Evolutionary conservation across 257 asterid genomes (phyloP).

Genomic region (Salvia splendens): DNA sequence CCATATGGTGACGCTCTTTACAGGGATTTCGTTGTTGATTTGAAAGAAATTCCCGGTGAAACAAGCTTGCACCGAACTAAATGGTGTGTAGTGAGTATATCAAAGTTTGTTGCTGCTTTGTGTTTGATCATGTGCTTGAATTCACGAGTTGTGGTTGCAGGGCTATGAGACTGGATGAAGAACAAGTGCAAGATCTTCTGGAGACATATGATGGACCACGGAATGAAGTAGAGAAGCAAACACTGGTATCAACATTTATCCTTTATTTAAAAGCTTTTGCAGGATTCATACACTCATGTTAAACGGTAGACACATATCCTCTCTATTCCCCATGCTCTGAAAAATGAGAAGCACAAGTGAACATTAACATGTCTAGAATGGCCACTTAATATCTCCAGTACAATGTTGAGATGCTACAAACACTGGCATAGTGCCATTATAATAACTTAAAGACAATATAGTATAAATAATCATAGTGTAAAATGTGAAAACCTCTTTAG

Average conservation of each 20-base stretch:
- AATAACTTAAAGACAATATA: constrained; percentile 18
- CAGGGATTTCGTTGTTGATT: constrained; percentile 78
- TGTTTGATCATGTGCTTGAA: constrained; percentile 29
- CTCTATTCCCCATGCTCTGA: no score
- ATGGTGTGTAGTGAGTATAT: constrained; percentile 59
- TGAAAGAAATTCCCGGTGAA: constrained; percentile 85
- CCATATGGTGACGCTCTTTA: constrained; percentile 37
- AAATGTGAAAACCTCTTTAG: not conserved
- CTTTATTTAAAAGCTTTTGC: constrained; percentile 4
- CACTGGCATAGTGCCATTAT: constrained; percentile 19
- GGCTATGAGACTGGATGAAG: constrained; percentile 73
- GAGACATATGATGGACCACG: constrained; percentile 76
- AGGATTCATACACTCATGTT: constrained; percentile 13
- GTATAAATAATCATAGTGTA: not conserved
- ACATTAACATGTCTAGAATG: no score
- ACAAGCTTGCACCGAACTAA: constrained; percentile 80
- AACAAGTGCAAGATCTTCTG: constrained; percentile 55
- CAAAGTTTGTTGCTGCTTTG: constrained; percentile 22
- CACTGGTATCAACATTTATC: constrained; percentile 51
- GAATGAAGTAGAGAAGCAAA: constrained; percentile 80
- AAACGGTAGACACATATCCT: not conserved
- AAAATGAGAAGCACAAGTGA: no score
- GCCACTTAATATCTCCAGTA: no score
- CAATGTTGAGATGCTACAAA: no score
- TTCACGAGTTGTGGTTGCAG: constrained; percentile 42